A percentile compares a stretch with the other conserved stretches of the same genome.
Evolutionary conservation across 2,329 filamentous ascomycete genomes (phyloP).

Genomic region (Epichloe bromicola): DNA sequence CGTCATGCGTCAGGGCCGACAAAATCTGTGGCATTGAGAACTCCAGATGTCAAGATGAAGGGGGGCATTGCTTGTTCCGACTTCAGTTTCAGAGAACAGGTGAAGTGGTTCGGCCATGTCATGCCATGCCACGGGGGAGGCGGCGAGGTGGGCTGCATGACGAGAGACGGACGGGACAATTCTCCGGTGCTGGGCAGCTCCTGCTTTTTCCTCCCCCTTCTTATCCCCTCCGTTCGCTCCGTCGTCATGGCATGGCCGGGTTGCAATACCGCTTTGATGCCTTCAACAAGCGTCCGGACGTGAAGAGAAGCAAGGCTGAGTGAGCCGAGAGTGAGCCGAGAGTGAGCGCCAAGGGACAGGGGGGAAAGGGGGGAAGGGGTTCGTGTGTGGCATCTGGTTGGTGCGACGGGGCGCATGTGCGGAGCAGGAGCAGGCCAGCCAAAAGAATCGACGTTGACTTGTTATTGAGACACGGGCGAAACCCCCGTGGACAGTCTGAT

Average conservation of each 20-base stretch:
- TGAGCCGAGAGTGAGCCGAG: too few relatives aligned
- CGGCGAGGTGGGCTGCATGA: not conserved
- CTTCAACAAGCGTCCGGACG: not conserved
- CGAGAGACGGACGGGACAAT: not conserved
- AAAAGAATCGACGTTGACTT: not conserved
- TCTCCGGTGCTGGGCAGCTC: not conserved
- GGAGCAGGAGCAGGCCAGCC: not conserved
- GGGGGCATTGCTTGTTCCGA: not conserved
- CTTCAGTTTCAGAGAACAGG: not conserved
- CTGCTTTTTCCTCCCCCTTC: not conserved
- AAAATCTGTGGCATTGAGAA: not conserved
- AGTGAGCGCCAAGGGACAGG: not conserved
- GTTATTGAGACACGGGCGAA: slow-evolving; percentile 2
- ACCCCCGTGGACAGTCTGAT: not conserved
- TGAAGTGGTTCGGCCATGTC: not conserved
- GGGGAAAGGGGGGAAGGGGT: not conserved
- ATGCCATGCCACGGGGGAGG: not conserved
- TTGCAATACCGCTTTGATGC: not conserved
- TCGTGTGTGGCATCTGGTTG: not conserved
- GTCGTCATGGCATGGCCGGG: not conserved
- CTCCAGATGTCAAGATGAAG: not conserved
- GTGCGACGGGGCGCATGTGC: not conserved
- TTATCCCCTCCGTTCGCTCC: not conserved
- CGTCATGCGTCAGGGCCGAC: not conserved
- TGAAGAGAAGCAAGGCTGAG: not conserved